Evolutionary conservation across 768 basidiomycete species (phyloP).

Genomic region (Ephemerocybe angulata): DNA sequence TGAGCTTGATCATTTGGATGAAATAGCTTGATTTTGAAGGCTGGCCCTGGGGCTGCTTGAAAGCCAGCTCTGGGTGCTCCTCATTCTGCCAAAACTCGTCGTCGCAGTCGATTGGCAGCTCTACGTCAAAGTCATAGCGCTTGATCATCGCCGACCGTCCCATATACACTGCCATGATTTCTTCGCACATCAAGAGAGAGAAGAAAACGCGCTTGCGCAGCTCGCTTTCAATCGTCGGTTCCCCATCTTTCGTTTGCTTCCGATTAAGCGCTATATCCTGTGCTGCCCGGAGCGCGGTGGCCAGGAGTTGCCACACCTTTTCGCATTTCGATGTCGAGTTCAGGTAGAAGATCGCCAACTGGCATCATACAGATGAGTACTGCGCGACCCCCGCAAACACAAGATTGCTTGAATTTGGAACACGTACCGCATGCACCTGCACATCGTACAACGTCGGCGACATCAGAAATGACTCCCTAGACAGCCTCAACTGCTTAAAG

Average conservation of each 20-base stretch:
- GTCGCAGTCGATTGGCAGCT: constrained; percentile 58
- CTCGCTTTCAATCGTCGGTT: constrained; percentile 48
- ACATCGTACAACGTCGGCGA: constrained; percentile 59
- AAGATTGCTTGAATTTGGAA: constrained; percentile 16
- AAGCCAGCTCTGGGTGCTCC: constrained; percentile 38
- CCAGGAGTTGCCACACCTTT: constrained; percentile 48
- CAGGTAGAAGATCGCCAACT: constrained; percentile 41
- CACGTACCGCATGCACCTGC: constrained; percentile 50
- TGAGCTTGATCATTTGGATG: constrained; percentile 42
- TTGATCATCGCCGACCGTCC: constrained; percentile 58
- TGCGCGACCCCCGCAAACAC: too few relatives aligned
- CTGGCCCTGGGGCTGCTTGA: constrained; percentile 50
- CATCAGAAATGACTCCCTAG: constrained; percentile 48
- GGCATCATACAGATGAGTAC: background rate
- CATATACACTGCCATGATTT: constrained; percentile 29
- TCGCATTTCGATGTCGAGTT: constrained; percentile 44
- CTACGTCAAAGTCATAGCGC: constrained; percentile 61
- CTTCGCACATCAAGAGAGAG: constrained; percentile 23
- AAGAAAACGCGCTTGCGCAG: constrained; percentile 58
- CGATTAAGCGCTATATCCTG: constrained; percentile 60
- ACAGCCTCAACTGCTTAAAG: constrained; percentile 50
- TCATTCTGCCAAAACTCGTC: constrained; percentile 61
- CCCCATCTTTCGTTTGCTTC: constrained; percentile 26
- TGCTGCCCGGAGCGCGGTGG: constrained; percentile 52
- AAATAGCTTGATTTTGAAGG: constrained; percentile 46